Percentiles rank a stretch among this genome's conserved stretches.
These are phyloP conservation scores for Puccinia triticina DNA, from an alignment of 1,284 basidiomycete genomes.

Conservation along the genomic window DNA sequence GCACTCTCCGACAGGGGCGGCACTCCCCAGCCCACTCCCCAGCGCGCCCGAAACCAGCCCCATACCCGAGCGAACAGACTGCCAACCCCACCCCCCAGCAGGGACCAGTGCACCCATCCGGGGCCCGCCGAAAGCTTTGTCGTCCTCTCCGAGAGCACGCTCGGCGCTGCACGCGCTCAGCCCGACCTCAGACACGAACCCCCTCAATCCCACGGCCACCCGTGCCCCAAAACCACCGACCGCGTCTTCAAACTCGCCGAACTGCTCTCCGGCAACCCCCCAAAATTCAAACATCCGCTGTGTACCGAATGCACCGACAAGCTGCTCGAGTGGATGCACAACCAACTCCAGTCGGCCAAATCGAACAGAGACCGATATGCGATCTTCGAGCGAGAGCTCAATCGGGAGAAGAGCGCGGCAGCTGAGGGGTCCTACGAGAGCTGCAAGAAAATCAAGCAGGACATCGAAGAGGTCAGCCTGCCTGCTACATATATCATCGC, in stretches of 20 bases:
- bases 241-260: conserved; percentile 27
- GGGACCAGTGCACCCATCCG: conserved; percentile 19
- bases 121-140: conserved; percentile 50
- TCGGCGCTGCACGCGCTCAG: conserved; percentile 46
- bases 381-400: conserved; percentile 82
- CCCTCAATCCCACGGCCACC: neutral
- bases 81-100: too few relatives aligned
- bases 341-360: conserved; percentile 83
- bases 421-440: conserved; percentile 27
- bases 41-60: neutral
- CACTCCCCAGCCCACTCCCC: too few relatives aligned
- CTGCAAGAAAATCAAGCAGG: conserved; percentile 62
- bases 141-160: conserved; percentile 38
- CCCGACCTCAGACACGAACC: neutral
- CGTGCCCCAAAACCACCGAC: neutral
- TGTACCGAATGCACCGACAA: conserved; percentile 91
- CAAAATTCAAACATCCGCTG: conserved; percentile 88
- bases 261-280: conserved; percentile 72
- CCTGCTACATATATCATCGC: too few relatives aligned
- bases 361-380: conserved; percentile 90
- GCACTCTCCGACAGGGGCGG: conserved; percentile 39
- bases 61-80: neutral
- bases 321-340: conserved; percentile 74
- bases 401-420: conserved; percentile 61
- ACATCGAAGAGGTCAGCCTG: conserved; percentile 66